Percentiles rank a stretch among this genome's conserved stretches.
phyloP scores from a whole-genome alignment of 768 basidiomycete species.

The Hygrocybe coccinea region DNA sequence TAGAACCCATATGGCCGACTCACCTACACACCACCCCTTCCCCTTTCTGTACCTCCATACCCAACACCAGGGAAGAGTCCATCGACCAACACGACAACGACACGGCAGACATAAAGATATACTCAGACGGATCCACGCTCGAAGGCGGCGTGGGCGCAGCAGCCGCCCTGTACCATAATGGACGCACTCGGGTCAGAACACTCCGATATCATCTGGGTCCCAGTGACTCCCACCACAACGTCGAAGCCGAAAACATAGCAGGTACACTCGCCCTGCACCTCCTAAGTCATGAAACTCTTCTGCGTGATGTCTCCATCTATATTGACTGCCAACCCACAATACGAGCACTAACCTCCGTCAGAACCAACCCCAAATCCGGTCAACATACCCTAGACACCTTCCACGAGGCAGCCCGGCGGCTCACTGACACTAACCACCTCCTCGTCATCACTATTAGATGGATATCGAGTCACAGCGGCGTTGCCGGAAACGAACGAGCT shows the following conservation, averaged over 20 bases:
- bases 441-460: constrained; percentile 11
- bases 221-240: constrained; percentile 18
- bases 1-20: constrained; percentile 1
- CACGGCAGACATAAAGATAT: constrained; percentile 3
- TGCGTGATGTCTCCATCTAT: too few species aligned
- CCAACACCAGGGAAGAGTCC: neutral
- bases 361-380: neutral
- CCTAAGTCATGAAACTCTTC: too few species aligned
- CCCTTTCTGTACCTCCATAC: neutral
- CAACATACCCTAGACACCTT: neutral
- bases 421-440: neutral
- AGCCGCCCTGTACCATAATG: constrained; percentile 4
- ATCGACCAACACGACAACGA: neutral
- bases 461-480: constrained; percentile 23
- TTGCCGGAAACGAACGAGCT: constrained; percentile 23
- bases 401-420: neutral
- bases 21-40: neutral
- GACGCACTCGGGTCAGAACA: neutral
- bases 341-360: neutral
- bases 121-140: constrained; percentile 8
- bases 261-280: constrained; percentile 9
- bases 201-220: constrained; percentile 19
- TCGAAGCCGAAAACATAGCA: constrained; percentile 29
- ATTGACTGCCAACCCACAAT: too few species aligned
- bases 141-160: constrained; percentile 5